Evolutionary conservation across 2,329 filamentous ascomycete genomes (phyloP).

Genomic region (Septoria linicola): DNA sequence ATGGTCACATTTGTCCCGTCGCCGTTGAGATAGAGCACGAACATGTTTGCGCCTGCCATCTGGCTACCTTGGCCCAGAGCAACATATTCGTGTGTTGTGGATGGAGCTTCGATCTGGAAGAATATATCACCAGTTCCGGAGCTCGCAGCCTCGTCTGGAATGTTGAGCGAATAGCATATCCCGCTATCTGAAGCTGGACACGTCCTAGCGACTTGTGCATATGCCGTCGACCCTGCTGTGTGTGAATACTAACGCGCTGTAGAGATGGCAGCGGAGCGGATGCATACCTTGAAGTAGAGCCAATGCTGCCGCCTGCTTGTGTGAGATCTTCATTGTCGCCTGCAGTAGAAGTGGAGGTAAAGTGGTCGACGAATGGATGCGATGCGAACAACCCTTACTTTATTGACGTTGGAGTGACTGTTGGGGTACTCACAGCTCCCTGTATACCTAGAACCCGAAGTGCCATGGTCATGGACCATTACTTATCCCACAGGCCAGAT

Average conservation of each 20-base stretch:
- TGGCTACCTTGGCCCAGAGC: conserved; percentile 56
- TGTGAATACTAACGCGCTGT: background rate
- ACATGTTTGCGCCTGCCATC: conserved; percentile 60
- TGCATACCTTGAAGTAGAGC: conserved; percentile 8
- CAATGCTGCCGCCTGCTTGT: background rate
- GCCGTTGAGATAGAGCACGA: conserved; percentile 56
- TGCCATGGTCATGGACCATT: background rate
- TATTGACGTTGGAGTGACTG: background rate
- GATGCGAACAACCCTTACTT: background rate
- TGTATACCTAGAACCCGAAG: background rate
- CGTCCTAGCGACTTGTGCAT: conserved; percentile 20
- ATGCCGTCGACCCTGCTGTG: conserved; percentile 15
- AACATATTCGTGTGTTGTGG: conserved; percentile 53
- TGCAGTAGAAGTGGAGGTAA: background rate
- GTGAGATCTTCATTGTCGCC: conserved; percentile 7
- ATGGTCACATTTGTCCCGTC: conserved; percentile 57
- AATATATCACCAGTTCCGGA: conserved; percentile 57
- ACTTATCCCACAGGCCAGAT: background rate
- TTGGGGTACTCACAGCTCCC: too few species aligned
- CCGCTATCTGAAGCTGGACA: conserved; percentile 17
- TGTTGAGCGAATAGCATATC: conserved; percentile 54
- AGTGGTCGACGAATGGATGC: background rate
- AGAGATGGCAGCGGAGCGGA: background rate
- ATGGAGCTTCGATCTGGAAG: conserved; percentile 56
- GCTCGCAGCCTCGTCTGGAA: conserved; percentile 53